Base-by-base conservation (phyloP, 2,329 filamentous ascomycete species). In the Huntiella savannae region DNA sequence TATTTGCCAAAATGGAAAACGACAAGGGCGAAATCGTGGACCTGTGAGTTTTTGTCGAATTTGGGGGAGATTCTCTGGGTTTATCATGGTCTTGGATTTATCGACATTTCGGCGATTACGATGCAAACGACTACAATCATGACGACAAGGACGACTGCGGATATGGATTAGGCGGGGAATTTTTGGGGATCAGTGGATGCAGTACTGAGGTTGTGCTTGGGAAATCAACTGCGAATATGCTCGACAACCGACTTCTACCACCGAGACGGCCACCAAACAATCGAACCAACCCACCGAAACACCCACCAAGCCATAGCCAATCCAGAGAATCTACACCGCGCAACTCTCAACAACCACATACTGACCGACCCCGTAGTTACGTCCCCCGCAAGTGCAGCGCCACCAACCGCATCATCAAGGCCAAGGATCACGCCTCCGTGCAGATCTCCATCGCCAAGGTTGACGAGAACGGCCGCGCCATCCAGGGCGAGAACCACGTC, bases 341-440 rank as follows among this genome's bases (percentile, higher is more conserved):
- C 22, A 28, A 28, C 22, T 28, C 22, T 28, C 22, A 28, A 10
- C 22, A 28, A 28, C 22, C 22, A 10, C 22, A 28, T 28, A 28
- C 22, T 28, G 22, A 28, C 22, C 22, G 22, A 28, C 22, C 33
- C 33, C 45, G 39, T 63, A 92, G 85, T 67, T 93, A 93, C 79
- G 83, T 94, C 75, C 86, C 86, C 66, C 85, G 88, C 76, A 96
- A 95, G 76, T 96, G 88, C 83, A 85, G 77, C 68, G 87, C 87
- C 60, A 94, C 88, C 68, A 92, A 93, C 84, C 85, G 91, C 72
- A 95, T 96, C 77, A 96, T 98, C 80, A 95, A 95, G 76, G 86
- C 91, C 75, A 95, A 96, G 75, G 91, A 98, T 73, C 91, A 98
- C 77, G 88, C 85, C 60, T 93, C 84, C 54, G 91, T 96, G 60